These are phyloP conservation scores for Cryptosporidium viatorum DNA, from an alignment of 169 alveolate species.

Conservation along the genomic window DNA sequence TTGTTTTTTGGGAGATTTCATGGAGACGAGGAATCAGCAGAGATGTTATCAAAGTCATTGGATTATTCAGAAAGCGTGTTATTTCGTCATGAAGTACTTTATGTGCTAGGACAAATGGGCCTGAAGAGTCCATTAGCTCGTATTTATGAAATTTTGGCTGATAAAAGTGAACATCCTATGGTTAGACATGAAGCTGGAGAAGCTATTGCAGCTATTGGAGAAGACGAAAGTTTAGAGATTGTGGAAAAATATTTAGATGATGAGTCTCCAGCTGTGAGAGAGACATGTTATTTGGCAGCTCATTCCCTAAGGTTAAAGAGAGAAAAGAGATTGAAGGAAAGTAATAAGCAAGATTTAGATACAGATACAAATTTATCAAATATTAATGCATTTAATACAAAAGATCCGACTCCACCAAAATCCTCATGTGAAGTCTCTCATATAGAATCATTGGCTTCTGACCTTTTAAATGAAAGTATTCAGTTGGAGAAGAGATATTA, in stretches of 20 bases:
- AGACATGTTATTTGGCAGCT: constrained; percentile 53
- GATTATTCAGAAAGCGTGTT: constrained; percentile 71
- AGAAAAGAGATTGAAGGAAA: constrained; percentile 68
- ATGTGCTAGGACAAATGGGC: constrained; percentile 90
- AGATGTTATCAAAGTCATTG: constrained; percentile 21
- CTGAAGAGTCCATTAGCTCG: constrained; percentile 79
- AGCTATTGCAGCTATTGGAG: constrained; percentile 81
- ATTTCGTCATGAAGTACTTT: constrained; percentile 91
- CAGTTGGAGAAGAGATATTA: constrained; percentile 77
- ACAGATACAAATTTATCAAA: constrained; percentile 60
- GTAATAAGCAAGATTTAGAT: constrained; percentile 44
- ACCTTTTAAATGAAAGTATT: constrained; percentile 63
- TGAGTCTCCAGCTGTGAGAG: constrained; percentile 80
- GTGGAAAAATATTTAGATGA: constrained; percentile 84
- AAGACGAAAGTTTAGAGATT: constrained; percentile 83
- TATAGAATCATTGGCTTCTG: constrained; percentile 39
- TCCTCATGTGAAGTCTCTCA: constrained; percentile 30
- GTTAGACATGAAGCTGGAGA: constrained; percentile 91
- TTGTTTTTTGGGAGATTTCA: constrained; percentile 65
- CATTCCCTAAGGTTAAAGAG: constrained; percentile 76
- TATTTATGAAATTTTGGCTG: constrained; percentile 82
- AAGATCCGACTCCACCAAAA: constrained; percentile 77
- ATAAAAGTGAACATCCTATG: constrained; percentile 86
- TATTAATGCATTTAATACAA: constrained; percentile 78
- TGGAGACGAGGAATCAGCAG: constrained; percentile 61